These are phyloP conservation scores for Globisporangium takayamanum DNA, from an alignment of 352 stramenopile species.

Conservation along the genomic window DNA sequence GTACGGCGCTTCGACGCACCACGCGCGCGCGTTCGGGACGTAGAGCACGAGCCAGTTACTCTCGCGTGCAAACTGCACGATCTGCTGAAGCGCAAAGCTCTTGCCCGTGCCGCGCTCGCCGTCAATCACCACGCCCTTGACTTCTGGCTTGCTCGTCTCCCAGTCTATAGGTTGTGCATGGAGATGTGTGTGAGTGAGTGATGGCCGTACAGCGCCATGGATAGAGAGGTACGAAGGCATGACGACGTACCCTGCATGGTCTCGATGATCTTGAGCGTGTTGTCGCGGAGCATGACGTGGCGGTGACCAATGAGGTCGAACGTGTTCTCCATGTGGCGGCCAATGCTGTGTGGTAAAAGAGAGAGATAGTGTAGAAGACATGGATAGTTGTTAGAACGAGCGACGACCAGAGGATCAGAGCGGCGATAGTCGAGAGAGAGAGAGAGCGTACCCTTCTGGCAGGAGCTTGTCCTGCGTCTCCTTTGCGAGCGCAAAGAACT, in stretches of 20 bases:
- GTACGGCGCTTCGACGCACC: constrained; percentile 74
- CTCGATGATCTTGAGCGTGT: constrained; percentile 65
- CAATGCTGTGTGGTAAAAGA: constrained; percentile 23
- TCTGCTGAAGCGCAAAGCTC: constrained; percentile 79
- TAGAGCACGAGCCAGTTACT: constrained; percentile 85
- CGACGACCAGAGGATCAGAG: too few species aligned
- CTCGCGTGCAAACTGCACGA: constrained; percentile 83
- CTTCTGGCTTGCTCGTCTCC: constrained; percentile 44
- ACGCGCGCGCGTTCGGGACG: constrained; percentile 67
- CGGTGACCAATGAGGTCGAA: constrained; percentile 81
- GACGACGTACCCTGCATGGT: constrained; percentile 49
- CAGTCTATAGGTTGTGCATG: constrained; percentile 32
- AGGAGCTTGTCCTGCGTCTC: constrained; percentile 71
- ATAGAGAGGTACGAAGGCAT: background rate
- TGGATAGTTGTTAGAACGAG: background rate
- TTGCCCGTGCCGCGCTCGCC: constrained; percentile 80
- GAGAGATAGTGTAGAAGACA: background rate
- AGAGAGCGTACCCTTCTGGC: constrained; percentile 41
- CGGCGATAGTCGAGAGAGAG: background rate
- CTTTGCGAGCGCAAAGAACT: constrained; percentile 78
- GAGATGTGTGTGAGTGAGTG: background rate
- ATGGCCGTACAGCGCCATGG: background rate
- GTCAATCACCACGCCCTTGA: constrained; percentile 66
- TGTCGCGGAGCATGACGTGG: constrained; percentile 83
- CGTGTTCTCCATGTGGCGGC: constrained; percentile 61